These are phyloP conservation scores for Calophaca sinica DNA, from an alignment of 306 rosid genomes.

Conservation along the genomic window DNA sequence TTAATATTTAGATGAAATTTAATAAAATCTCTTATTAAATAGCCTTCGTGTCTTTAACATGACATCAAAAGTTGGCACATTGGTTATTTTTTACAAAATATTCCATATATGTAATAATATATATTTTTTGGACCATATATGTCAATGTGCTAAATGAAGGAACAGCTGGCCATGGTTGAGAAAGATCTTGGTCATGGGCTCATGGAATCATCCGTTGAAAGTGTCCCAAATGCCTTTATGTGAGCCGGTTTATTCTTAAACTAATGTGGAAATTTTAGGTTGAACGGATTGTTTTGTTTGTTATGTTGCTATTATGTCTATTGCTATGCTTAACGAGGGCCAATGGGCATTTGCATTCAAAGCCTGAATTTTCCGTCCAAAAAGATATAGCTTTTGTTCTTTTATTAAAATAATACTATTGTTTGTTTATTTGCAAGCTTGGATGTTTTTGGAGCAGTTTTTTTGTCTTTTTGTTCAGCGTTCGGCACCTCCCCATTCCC, in stretches of 20 bases:
- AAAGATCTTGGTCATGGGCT: too few relatives aligned
- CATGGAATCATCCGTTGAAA: too few relatives aligned
- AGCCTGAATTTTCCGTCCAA: conserved; percentile 44
- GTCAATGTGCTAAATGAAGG: too few relatives aligned
- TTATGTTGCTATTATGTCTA: neutral
- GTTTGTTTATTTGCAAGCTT: neutral
- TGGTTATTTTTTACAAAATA: neutral
- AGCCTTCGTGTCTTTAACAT: too few relatives aligned
- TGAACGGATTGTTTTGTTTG: neutral
- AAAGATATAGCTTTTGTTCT: neutral
- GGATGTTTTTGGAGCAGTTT: conserved; percentile 31
- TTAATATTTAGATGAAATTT: too few relatives aligned
- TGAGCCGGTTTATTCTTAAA: too few relatives aligned
- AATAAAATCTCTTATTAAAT: too few relatives aligned
- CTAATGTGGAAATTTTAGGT: too few relatives aligned
- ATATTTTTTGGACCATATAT: too few relatives aligned
- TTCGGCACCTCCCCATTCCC: conserved; percentile 24
- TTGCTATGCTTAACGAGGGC: neutral
- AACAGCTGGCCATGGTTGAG: too few relatives aligned
- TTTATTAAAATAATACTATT: conserved; percentile 5
- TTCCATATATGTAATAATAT: neutral
- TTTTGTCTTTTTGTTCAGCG: conserved; percentile 34
- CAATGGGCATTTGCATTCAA: neutral
- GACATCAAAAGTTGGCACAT: neutral
- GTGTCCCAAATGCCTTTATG: too few relatives aligned